Conservation (phyloP, 1,284 basidiomycete species). For the Papiliotrema fonsecae region DNA sequence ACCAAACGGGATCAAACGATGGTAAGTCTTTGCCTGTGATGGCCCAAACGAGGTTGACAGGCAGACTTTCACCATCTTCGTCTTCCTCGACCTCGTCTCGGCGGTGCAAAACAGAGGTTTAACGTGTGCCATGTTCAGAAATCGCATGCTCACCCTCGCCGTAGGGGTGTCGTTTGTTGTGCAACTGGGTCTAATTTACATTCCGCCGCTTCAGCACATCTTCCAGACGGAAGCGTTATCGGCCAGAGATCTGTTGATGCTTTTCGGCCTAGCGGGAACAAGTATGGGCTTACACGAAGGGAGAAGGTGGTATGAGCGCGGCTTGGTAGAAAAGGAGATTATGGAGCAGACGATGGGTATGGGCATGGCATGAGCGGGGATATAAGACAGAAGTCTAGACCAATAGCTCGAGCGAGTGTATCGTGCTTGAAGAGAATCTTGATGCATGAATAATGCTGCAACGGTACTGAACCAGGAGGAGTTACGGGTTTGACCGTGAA, state of each 20-base stretch:
- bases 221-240: conserved; percentile 87
- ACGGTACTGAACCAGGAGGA: too few relatives aligned
- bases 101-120: conserved; percentile 91
- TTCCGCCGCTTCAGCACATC: conserved; percentile 81
- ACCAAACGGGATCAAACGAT: conserved; percentile 86
- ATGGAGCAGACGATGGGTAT: conserved; percentile 9
- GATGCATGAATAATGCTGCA: too few relatives aligned
- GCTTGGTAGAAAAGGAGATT: conserved; percentile 39
- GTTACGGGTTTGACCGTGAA: too few relatives aligned
- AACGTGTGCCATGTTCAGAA: conserved; percentile 69
- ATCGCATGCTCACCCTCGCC: conserved; percentile 83
- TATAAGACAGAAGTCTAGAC: too few relatives aligned
- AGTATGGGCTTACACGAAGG: conserved; percentile 75
- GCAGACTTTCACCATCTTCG: conserved; percentile 93
- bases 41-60: neutral
- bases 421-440: too few relatives aligned
- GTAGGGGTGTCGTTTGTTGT: conserved; percentile 76
- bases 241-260: conserved; percentile 62
- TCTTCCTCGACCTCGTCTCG: conserved; percentile 92
- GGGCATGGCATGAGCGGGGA: conserved; percentile 13
- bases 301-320: conserved; percentile 70
- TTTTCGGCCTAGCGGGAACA: conserved; percentile 65
- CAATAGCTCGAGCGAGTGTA: too few relatives aligned
- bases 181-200: conserved; percentile 81
- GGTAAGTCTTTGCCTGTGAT: conserved; percentile 54